Percentiles rank a stretch among this genome's conserved stretches.
These are phyloP conservation scores for Metarhizium rileyi DNA, from an alignment of 2,329 filamentous ascomycete species.

Conservation along the genomic window DNA sequence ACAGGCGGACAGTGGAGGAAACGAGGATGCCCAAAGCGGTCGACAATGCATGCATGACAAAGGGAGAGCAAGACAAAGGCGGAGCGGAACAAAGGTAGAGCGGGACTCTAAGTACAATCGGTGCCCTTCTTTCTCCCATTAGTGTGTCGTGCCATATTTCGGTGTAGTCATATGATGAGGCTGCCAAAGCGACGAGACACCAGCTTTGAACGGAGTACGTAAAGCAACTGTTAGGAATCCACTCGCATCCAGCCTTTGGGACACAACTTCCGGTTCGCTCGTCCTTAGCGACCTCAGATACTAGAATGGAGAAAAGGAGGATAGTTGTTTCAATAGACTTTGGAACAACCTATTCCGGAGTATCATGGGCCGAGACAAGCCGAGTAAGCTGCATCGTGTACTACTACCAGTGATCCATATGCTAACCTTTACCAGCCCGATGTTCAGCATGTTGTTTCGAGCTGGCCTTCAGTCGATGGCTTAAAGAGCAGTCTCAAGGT, in stretches of 20 bases:
- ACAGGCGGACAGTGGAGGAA: not conserved
- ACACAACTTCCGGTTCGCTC: not conserved
- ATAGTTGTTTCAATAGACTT: constrained; percentile 46
- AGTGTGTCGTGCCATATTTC: not conserved
- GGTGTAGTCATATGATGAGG: not conserved
- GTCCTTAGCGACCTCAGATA: not conserved
- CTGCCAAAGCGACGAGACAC: not conserved
- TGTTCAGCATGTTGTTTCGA: constrained; percentile 30
- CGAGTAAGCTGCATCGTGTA: constrained; percentile 17
- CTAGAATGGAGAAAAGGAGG: constrained; percentile 25
- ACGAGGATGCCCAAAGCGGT: not conserved
- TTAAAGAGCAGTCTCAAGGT: constrained; percentile 33
- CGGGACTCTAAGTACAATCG: not conserved
- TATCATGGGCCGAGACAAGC: constrained; percentile 40
- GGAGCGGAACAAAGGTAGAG: no score
- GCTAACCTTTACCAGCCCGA: constrained; percentile 21
- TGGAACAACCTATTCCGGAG: constrained; percentile 45
- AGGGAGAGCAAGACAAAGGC: not conserved
- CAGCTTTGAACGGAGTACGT: not conserved
- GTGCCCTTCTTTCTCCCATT: not conserved
- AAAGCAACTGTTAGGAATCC: not conserved
- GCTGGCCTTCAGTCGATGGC: constrained; percentile 31
- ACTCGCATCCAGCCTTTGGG: not conserved
- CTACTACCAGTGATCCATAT: not conserved
- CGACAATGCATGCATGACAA: not conserved